phyloP scores from a whole-genome alignment of 805 yeast genomes.

The Kodamaea neixiangensis region DNA sequence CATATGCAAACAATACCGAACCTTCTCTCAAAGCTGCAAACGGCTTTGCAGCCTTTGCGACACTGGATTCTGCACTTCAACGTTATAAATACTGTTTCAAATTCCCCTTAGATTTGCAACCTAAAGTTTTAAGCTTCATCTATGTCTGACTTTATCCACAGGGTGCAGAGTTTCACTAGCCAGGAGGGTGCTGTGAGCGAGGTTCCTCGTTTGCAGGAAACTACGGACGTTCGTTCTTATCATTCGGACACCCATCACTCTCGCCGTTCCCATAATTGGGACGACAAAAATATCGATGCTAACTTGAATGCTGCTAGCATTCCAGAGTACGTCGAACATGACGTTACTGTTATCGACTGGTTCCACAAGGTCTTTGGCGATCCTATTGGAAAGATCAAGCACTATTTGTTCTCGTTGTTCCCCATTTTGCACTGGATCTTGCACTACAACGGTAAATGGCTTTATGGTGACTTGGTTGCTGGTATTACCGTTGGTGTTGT shows the following conservation, averaged over 20 bases:
- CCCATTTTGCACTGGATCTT: conserved; percentile 85
- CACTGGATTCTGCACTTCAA: neutral
- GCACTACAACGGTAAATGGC: conserved; percentile 80
- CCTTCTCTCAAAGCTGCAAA: neutral
- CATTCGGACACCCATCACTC: conserved; percentile 19
- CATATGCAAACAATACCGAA: neutral
- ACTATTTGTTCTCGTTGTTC: conserved; percentile 65
- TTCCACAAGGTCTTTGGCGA: conserved; percentile 26
- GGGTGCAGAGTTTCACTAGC: conserved; percentile 10
- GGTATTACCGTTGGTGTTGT: conserved; percentile 94
- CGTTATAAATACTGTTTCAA: neutral
- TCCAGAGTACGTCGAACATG: conserved; percentile 39
- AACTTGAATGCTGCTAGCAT: conserved; percentile 20
- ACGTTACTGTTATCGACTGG: conserved; percentile 37
- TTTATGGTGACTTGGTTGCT: conserved; percentile 80
- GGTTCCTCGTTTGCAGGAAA: conserved; percentile 24
- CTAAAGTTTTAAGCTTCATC: neutral
- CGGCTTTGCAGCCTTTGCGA: conserved; percentile 2
- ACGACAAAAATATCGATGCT: conserved; percentile 8
- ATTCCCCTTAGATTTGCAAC: conserved; percentile 4
- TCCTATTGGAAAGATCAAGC: conserved; percentile 41
- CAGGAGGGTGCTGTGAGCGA: conserved; percentile 20
- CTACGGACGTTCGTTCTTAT: conserved; percentile 13
- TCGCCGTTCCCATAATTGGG: neutral
- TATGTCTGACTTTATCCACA: conserved; percentile 17